A percentile compares a stretch with the other conserved stretches of the same genome.
Evolutionary conservation across 441 rosid genomes (phyloP).

Genomic region (Arabidopsis hybrid): DNA sequence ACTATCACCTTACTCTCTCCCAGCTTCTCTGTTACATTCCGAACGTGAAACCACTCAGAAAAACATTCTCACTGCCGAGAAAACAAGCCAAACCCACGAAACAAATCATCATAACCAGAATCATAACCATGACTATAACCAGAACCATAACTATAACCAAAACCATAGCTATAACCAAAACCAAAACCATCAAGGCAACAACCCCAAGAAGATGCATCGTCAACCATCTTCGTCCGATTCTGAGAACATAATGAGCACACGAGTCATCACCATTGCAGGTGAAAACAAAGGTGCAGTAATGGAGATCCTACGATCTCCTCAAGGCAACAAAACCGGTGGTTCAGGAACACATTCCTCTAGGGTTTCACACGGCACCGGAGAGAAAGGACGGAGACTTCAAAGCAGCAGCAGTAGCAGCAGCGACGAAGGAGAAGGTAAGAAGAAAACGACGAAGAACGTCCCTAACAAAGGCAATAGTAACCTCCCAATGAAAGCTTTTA

Average conservation of each 20-base stretch:
- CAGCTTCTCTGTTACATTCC: slow-evolving; percentile 63
- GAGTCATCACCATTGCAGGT: slow-evolving; percentile 61
- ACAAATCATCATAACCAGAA: slow-evolving; percentile 33
- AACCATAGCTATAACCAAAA: too few species aligned
- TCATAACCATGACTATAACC: slow-evolving; percentile 23
- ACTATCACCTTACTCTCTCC: slow-evolving; percentile 75
- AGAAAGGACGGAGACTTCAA: slow-evolving; percentile 45
- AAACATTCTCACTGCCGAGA: slow-evolving; percentile 71
- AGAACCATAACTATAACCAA: not conserved
- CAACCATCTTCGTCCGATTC: slow-evolving; percentile 46
- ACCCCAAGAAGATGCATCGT: slow-evolving; percentile 38
- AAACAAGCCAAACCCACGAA: slow-evolving; percentile 50
- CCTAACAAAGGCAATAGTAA: slow-evolving; percentile 27
- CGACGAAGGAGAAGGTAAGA: slow-evolving; percentile 45
- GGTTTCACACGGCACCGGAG: slow-evolving; percentile 17
- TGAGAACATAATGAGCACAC: slow-evolving; percentile 50
- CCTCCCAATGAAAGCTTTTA: slow-evolving; percentile 47
- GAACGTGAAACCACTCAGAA: slow-evolving; percentile 61
- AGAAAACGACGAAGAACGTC: slow-evolving; percentile 12
- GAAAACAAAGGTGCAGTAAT: slow-evolving; percentile 89
- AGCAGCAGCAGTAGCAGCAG: slow-evolving; percentile 54
- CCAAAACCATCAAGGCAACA: slow-evolving; percentile 34
- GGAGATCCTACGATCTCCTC: slow-evolving; percentile 56
- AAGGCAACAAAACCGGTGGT: slow-evolving; percentile 43
- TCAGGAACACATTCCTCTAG: slow-evolving; percentile 32